A percentile compares a stretch with the other conserved stretches of the same genome.
Evolutionary conservation across 768 basidiomycete genomes (phyloP).

Genomic region (Phaeotremella fagi): DNA sequence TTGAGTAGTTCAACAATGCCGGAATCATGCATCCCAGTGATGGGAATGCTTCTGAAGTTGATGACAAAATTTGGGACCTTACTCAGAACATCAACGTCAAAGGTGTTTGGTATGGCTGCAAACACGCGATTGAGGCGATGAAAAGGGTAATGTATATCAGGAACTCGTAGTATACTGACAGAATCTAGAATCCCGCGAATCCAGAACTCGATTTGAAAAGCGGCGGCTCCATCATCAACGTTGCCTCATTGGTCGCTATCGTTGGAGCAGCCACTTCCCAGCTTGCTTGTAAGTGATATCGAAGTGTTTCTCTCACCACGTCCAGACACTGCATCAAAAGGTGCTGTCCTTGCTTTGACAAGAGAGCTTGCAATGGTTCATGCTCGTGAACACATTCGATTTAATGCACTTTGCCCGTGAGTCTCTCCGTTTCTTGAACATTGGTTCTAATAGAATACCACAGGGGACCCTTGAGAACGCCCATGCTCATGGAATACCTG

Average conservation of each 20-base stretch:
- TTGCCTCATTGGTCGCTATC: conserved; percentile 92
- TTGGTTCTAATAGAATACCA: no score
- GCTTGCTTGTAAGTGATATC: conserved; percentile 70
- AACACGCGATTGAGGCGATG: conserved; percentile 96
- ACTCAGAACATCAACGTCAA: conserved; percentile 82
- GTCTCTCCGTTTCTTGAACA: conserved; percentile 45
- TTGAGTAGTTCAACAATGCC: conserved; percentile 83
- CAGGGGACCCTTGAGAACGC: conserved; percentile 91
- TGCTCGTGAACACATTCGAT: conserved; percentile 89
- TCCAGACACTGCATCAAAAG: conserved; percentile 91
- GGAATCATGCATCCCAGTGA: conserved; percentile 96
- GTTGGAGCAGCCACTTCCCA: conserved; percentile 97
- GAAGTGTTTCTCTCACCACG: not conserved
- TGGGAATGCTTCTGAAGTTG: conserved; percentile 91
- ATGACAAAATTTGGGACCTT: conserved; percentile 83
- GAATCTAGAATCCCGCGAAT: conserved; percentile 65
- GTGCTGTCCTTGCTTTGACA: conserved; percentile 97
- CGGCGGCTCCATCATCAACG: conserved; percentile 85
- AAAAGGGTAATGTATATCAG: conserved; percentile 52
- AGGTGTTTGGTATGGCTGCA: conserved; percentile 99
- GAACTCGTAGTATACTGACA: conserved; percentile 5
- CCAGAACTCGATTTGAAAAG: conserved; percentile 68
- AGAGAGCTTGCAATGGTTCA: conserved; percentile 97
- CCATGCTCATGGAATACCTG: conserved; percentile 96
- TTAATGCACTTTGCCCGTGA: conserved; percentile 95